Conservation (phyloP, 768 basidiomycete genomes). For the Pilatotrama ljubarskyi region DNA sequence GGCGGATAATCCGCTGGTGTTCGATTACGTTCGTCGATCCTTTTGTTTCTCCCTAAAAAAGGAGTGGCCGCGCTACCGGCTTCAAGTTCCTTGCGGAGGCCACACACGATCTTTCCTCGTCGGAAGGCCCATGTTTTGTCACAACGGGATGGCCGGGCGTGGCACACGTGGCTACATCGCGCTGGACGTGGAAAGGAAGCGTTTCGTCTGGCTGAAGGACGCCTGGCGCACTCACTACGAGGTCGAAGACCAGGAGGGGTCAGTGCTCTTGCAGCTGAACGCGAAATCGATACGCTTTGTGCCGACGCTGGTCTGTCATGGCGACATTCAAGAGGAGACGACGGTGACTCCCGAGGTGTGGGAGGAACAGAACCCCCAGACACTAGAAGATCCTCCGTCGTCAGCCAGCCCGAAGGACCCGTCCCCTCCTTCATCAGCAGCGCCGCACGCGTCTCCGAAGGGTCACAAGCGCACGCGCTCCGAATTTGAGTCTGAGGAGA, state of each 20-base stretch:
- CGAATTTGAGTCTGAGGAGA: not conserved
- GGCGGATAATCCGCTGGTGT: not conserved
- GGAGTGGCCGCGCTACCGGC: constrained; percentile 4
- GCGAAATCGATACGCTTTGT: not conserved
- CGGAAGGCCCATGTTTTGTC: not conserved
- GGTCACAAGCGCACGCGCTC: too few species aligned
- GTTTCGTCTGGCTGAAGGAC: constrained; percentile 10
- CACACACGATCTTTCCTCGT: constrained; percentile 4
- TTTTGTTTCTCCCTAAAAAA: not conserved
- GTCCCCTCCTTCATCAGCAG: not conserved
- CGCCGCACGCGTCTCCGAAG: not conserved
- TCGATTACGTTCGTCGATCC: constrained; percentile 4
- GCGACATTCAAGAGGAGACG: not conserved
- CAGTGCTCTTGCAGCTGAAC: not conserved
- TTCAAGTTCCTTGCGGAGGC: not conserved
- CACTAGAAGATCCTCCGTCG: too few species aligned
- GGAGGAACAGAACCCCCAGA: not conserved
- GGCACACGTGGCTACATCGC: constrained; percentile 19
- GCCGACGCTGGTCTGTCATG: constrained; percentile 7
- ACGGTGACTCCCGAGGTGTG: not conserved
- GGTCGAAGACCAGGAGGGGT: not conserved
- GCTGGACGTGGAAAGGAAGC: not conserved
- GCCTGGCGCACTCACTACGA: constrained; percentile 7
- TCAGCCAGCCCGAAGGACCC: not conserved
- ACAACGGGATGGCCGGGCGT: constrained; percentile 11